Evolutionary conservation across 1,284 basidiomycete species (phyloP).

Genomic region (Agaricales sp.): DNA sequence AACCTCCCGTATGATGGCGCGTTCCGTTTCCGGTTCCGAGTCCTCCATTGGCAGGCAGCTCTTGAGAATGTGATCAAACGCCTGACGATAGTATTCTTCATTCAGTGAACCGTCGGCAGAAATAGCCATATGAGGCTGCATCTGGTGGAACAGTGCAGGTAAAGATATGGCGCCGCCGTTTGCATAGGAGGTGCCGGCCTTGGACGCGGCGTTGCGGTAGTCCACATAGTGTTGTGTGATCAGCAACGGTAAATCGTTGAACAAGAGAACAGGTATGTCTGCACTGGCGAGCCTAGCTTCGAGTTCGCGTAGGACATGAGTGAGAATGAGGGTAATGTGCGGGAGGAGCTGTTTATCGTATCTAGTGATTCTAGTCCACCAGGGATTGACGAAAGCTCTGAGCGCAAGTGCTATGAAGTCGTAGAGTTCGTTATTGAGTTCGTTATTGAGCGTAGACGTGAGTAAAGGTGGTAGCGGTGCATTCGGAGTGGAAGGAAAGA

Average conservation of each 20-base stretch:
- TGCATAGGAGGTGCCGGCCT: constrained; percentile 58
- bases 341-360: constrained; percentile 77
- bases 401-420: constrained; percentile 70
- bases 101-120: constrained; percentile 51
- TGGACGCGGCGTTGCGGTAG: constrained; percentile 54
- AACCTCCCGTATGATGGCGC: constrained; percentile 68
- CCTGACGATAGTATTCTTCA: constrained; percentile 68
- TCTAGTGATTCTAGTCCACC: constrained; percentile 75
- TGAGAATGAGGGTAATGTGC: constrained; percentile 51
- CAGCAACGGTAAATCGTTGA: constrained; percentile 49
- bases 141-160: constrained; percentile 59
- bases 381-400: constrained; percentile 66
- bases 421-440: constrained; percentile 61
- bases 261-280: constrained; percentile 49
- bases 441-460: constrained; percentile 31
- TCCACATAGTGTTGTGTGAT: constrained; percentile 66
- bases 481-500: constrained; percentile 37
- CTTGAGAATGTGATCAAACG: constrained; percentile 61
- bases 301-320: constrained; percentile 45
- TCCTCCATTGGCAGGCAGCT: constrained; percentile 59
- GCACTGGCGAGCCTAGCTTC: constrained; percentile 44
- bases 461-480: constrained; percentile 48
- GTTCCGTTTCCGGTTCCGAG: constrained; percentile 59
- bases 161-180: constrained; percentile 48
- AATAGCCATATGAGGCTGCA: constrained; percentile 74